Evolutionary conservation across 2,329 filamentous ascomycete genomes (phyloP), one percentile per base, ranked within the genome.

Genomic region (Neurospora crassa): DNA sequence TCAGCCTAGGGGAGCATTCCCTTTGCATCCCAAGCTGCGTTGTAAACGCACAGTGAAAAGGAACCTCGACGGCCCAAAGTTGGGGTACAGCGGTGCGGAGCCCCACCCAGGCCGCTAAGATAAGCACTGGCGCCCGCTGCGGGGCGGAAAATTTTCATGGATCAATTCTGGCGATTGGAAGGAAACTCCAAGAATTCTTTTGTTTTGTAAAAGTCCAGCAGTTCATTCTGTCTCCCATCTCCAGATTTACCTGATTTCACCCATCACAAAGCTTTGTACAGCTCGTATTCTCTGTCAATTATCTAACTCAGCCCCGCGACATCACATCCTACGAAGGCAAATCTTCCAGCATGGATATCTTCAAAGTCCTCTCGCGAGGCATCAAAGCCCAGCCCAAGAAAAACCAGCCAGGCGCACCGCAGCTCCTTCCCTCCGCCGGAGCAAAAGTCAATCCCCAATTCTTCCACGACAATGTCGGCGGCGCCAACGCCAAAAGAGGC

Each of bases 311-410:
- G 41, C 68, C 5, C 42, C 67, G 18, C 67, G 18, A 67, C 24
- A 37, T 18, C 67, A 34, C 20, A 59, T 43, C 34, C 40, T 68
- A 24, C 53, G 67, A 41, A 71, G 40, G n/a, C 45, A 67, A 43
- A 37, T 20, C n/a, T 29, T 20, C 43, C 47, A 75, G 68, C 71
- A 92, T 92, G 90, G 91, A 94, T 81, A 89, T 93, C 70, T 84
- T 93, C 77, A 92, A 90, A 77, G 82, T 94, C 41, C 83, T 94
- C 72, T 92, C 91, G 43, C 86, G 91, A 69, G 90, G 90, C 71
- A 89, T 88, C 3, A 92, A 91, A 73, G 68, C 53, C 70, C 84
- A 84, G 76, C 82, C 84, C 16, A 78, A 82, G 5, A 84, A 82
- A 71, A 83, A 81, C 68, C 73, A 76, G 12, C 76, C 78, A 20